phyloP scores from a whole-genome alignment of 805 yeast genomes.

The Yarrowia sp. region DNA sequence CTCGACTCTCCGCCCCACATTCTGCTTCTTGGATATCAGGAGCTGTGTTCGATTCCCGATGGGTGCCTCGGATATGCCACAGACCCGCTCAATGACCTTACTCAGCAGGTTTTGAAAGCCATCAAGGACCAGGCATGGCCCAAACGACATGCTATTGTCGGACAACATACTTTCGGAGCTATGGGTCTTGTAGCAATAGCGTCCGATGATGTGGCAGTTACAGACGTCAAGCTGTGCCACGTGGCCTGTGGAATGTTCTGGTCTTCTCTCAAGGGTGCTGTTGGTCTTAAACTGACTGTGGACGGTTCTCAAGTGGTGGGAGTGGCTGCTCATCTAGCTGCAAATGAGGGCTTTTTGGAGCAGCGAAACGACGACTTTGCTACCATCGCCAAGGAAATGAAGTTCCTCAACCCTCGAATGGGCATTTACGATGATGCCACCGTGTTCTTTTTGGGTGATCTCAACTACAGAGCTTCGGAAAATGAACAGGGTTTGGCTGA shows the following conservation, averaged over 20 bases:
- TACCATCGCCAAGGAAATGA: slow-evolving; percentile 52
- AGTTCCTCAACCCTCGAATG: slow-evolving; percentile 40
- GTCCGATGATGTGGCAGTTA: slow-evolving; percentile 41
- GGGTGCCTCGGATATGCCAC: slow-evolving; percentile 35
- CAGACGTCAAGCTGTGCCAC: slow-evolving; percentile 45
- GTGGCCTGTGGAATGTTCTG: slow-evolving; percentile 50
- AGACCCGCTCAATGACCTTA: slow-evolving; percentile 35
- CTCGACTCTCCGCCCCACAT: slow-evolving; percentile 32
- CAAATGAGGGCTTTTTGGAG: slow-evolving; percentile 65
- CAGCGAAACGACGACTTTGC: slow-evolving; percentile 55
- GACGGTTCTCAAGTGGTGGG: slow-evolving; percentile 46
- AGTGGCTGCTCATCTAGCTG: slow-evolving; percentile 70
- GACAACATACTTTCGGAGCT: slow-evolving; percentile 17
- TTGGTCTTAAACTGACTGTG: slow-evolving; percentile 53
- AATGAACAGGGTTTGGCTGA: slow-evolving; percentile 35
- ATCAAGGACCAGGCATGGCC: slow-evolving; percentile 31
- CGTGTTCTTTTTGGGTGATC: slow-evolving; percentile 76
- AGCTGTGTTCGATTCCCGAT: slow-evolving; percentile 39
- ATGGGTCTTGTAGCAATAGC: slow-evolving; percentile 34
- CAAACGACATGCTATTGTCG: background rate
- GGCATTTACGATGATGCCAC: slow-evolving; percentile 50
- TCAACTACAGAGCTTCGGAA: slow-evolving; percentile 64
- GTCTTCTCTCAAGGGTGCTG: slow-evolving; percentile 75
- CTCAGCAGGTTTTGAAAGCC: slow-evolving; percentile 34
- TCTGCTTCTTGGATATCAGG: slow-evolving; percentile 41